phyloP scores from a whole-genome alignment of 2,329 filamentous ascomycete species.

The Paraphoma chrysanthemicola region DNA sequence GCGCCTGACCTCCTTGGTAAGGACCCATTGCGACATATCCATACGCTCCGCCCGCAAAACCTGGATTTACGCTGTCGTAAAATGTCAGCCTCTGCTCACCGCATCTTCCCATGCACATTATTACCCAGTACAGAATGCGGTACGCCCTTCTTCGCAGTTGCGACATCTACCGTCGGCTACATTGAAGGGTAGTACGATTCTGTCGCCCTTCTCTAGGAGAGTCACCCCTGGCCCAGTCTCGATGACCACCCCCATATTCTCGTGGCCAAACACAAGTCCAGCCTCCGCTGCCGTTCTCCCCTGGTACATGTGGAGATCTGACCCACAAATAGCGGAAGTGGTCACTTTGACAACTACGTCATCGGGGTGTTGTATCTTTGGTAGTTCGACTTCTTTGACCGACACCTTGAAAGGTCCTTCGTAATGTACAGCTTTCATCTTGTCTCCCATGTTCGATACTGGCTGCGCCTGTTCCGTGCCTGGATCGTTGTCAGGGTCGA shows the following conservation, averaged over 20 bases:
- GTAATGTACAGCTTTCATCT: conserved; percentile 70
- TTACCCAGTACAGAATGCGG: conserved; percentile 68
- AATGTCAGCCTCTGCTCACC: conserved; percentile 3
- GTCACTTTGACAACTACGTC: conserved; percentile 71
- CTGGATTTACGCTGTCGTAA: conserved; percentile 58
- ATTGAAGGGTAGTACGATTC: conserved; percentile 71
- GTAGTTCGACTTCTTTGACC: conserved; percentile 66
- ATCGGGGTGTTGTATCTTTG: conserved; percentile 68
- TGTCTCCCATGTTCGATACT: conserved; percentile 24
- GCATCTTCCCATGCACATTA: neutral
- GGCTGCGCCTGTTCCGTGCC: conserved; percentile 12
- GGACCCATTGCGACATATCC: conserved; percentile 69
- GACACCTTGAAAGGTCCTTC: conserved; percentile 67
- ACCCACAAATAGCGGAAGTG: conserved; percentile 66
- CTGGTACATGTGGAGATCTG: conserved; percentile 66
- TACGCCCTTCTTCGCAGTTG: conserved; percentile 70
- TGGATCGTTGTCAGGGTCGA: conserved; percentile 21
- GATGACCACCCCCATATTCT: conserved; percentile 66
- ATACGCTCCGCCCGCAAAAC: conserved; percentile 66
- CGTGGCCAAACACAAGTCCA: conserved; percentile 69
- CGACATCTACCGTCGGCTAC: conserved; percentile 67
- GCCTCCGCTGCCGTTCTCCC: conserved; percentile 68
- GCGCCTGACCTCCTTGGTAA: conserved; percentile 65
- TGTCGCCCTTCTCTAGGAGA: conserved; percentile 67
- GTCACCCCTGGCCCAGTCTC: conserved; percentile 66